phyloP scores from a whole-genome alignment of 2,329 filamentous ascomycete species.

The Triangularia setosa region DNA sequence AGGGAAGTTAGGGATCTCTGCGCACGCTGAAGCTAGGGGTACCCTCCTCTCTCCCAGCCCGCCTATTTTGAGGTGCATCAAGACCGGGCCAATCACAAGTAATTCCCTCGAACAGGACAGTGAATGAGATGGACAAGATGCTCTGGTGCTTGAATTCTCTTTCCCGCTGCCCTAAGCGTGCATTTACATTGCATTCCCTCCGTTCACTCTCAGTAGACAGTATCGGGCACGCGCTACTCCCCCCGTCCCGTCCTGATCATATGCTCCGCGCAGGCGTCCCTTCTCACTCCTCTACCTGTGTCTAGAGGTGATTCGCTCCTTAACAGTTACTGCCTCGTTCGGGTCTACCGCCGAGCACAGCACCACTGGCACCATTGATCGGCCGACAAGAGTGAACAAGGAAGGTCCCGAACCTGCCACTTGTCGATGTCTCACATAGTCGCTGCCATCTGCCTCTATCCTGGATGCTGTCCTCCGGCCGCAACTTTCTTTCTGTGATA shows the following conservation, averaged over 20 bases:
- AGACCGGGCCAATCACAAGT: conserved; percentile 12
- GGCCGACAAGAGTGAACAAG: not conserved
- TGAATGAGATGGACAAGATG: not conserved
- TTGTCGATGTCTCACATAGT: conserved; percentile 26
- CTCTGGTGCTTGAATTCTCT: not conserved
- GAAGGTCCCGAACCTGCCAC: conserved; percentile 16
- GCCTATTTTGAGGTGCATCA: conserved; percentile 18
- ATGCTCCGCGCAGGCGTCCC: conserved; percentile 4
- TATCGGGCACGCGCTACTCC: conserved; percentile 9
- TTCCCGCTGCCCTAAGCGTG: not conserved
- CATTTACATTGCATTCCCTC: not conserved
- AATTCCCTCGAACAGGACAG: not conserved
- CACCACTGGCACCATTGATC: conserved; percentile 11
- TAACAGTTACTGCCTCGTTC: not conserved
- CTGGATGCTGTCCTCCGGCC: conserved; percentile 16
- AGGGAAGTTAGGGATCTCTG: not conserved
- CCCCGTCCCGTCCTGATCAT: conserved; percentile 11
- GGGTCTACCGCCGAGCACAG: conserved; percentile 5
- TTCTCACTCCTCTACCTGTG: not conserved
- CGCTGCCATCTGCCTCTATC: conserved; percentile 15
- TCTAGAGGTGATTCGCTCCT: not conserved
- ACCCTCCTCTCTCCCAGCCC: conserved; percentile 1
- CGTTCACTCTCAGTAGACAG: not conserved
- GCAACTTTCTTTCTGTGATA: conserved; percentile 14
- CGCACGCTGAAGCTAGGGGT: not conserved